A percentile compares a stretch with the other conserved stretches of the same genome.
These are phyloP conservation scores for Fusarium nanum DNA, from an alignment of 2,329 filamentous ascomycete species.

Conservation along the genomic window DNA sequence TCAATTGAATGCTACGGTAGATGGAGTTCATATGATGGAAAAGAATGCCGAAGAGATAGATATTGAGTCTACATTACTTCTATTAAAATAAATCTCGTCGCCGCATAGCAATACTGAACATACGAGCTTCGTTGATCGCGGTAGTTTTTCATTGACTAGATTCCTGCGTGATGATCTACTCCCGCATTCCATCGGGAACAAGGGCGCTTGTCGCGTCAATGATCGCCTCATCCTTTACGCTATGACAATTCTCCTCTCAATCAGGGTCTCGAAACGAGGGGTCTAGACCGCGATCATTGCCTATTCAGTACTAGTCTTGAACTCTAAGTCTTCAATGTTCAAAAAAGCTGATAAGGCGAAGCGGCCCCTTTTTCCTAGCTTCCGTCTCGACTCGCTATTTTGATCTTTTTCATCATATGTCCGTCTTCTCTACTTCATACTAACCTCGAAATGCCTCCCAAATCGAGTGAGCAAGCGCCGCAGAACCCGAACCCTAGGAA, in stretches of 20 bases:
- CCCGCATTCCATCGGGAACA: background rate
- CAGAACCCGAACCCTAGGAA: slow-evolving; percentile 6
- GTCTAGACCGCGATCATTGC: background rate
- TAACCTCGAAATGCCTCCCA: background rate
- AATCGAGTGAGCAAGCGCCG: background rate
- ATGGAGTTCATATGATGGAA: no score
- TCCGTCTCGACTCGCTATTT: background rate
- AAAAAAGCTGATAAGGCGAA: background rate
- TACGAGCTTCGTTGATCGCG: no score
- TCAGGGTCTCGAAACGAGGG: background rate
- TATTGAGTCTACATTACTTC: no score
- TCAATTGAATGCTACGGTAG: no score
- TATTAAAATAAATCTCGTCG: no score
- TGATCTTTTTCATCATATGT: background rate
- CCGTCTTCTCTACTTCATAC: background rate
- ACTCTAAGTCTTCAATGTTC: background rate
- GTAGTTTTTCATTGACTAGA: background rate
- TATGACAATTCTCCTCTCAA: background rate
- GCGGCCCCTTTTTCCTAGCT: background rate
- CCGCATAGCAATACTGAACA: no score
- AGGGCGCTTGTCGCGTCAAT: background rate
- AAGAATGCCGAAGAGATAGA: no score
- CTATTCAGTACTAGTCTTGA: background rate
- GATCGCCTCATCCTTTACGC: background rate
- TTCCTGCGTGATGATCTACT: background rate